Evolutionary conservation across 78 protist species (phyloP).

Genomic region (Polysphondylium violaceum): DNA sequence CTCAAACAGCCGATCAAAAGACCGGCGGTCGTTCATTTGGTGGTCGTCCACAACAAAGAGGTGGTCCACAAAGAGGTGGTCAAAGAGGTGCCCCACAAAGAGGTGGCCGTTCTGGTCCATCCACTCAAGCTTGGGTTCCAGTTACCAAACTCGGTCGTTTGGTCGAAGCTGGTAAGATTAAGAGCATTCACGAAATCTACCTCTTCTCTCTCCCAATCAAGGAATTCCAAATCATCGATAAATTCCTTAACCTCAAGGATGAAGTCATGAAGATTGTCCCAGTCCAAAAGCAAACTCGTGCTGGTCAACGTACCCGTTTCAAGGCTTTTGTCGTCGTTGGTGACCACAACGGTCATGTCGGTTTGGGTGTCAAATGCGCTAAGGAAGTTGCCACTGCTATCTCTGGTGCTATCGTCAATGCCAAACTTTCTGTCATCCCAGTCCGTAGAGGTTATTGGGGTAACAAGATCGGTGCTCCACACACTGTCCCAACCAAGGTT

Average conservation of each 20-base stretch:
- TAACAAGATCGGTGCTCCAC: conserved; percentile 98
- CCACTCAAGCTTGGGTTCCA: conserved; percentile 98
- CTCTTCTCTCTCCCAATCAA: conserved; percentile 99
- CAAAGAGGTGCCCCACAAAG: conserved; percentile 85
- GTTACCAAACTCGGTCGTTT: conserved; percentile 99
- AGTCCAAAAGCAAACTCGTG: conserved; percentile 99
- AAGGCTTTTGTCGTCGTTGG: conserved; percentile 97
- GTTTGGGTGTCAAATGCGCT: conserved; percentile 99
- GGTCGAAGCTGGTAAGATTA: conserved; percentile 96
- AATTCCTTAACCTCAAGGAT: conserved; percentile 95
- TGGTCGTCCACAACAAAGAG: conserved; percentile 60
- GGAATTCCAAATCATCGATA: conserved; percentile 99
- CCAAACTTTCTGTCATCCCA: conserved; percentile 99
- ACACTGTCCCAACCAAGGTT: conserved; percentile 99
- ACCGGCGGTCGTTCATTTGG: conserved; percentile 63
- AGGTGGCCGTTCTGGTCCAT: conserved; percentile 91
- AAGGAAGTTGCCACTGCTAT: conserved; percentile 99
- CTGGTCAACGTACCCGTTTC: conserved; percentile 99
- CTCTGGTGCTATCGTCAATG: conserved; percentile 97
- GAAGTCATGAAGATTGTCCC: conserved; percentile 99
- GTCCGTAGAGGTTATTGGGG: conserved; percentile 99
- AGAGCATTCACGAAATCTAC: conserved; percentile 98
- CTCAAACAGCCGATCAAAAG: conserved; percentile 21
- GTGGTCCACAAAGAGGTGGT: conserved; percentile 89
- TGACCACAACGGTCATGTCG: conserved; percentile 98